phyloP scores from a whole-genome alignment of 2,329 filamentous ascomycete species.

The Niveomyces coronatus region DNA sequence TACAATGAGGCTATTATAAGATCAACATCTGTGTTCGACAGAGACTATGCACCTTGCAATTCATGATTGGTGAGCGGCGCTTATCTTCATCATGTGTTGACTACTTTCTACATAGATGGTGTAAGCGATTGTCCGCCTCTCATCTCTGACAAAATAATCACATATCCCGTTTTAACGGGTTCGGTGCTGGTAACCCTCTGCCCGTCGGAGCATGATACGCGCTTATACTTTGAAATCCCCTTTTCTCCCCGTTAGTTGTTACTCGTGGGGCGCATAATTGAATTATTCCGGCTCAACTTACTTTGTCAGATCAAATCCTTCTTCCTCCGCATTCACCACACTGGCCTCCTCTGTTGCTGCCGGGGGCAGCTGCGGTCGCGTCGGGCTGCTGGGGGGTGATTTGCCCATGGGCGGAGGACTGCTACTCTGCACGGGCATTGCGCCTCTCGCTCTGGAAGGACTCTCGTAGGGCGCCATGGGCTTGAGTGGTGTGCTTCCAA shows the following conservation, averaged over 20 bases:
- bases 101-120: too few species aligned
- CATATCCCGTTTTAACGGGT: conserved; percentile 27
- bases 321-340: conserved; percentile 27
- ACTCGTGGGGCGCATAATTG: not conserved
- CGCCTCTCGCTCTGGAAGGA: conserved; percentile 40
- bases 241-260: conserved; percentile 21
- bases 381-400: conserved; percentile 44
- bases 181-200: conserved; percentile 34
- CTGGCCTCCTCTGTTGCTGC: conserved; percentile 18
- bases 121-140: too few species aligned
- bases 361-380: conserved; percentile 26
- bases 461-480: conserved; percentile 43
- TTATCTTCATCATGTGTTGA: too few species aligned
- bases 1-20: too few species aligned
- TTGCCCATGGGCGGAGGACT: conserved; percentile 43
- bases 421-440: conserved; percentile 42
- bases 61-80: too few species aligned
- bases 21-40: too few species aligned
- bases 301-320: conserved; percentile 50
- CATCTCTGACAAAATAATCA: conserved; percentile 9
- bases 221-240: conserved; percentile 56
- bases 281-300: conserved; percentile 22
- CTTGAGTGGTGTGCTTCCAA: conserved; percentile 60
- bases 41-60: too few species aligned
- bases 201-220: conserved; percentile 48